These are phyloP conservation scores for Yarrowia sp. DNA, from an alignment of 805 yeast genomes.

Conservation along the genomic window DNA sequence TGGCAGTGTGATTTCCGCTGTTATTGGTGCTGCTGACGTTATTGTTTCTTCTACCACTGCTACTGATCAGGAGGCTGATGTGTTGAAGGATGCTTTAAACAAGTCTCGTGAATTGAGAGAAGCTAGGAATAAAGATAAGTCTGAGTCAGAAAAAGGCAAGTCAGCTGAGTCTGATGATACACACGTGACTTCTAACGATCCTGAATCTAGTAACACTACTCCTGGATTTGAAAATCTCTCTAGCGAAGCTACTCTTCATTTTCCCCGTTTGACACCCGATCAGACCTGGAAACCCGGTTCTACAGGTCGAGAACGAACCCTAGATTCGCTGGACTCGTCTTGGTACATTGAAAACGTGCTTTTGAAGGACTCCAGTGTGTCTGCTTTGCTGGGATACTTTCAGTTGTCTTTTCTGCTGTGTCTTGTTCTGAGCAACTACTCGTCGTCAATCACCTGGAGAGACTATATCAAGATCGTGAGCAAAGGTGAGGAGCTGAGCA, in stretches of 20 bases:
- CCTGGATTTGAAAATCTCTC: neutral
- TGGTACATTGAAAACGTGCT: constrained; percentile 50
- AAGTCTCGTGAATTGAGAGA: constrained; percentile 35
- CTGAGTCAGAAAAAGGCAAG: too few relatives aligned
- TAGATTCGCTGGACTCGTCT: constrained; percentile 56
- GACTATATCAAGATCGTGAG: constrained; percentile 46
- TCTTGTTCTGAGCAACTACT: constrained; percentile 56
- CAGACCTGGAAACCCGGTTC: constrained; percentile 41
- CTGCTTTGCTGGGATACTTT: constrained; percentile 49
- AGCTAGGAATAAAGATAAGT: neutral
- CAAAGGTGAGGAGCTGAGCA: constrained; percentile 38
- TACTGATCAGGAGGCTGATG: constrained; percentile 48
- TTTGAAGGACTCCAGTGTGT: constrained; percentile 32
- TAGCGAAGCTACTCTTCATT: constrained; percentile 35
- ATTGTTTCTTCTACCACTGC: constrained; percentile 47
- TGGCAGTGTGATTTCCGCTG: neutral
- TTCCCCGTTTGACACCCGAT: constrained; percentile 29
- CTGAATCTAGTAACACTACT: neutral
- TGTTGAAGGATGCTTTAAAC: constrained; percentile 41
- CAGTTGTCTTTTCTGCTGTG: constrained; percentile 50
- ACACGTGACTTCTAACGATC: too few relatives aligned
- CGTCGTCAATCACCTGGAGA: constrained; percentile 65
- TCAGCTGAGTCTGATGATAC: too few relatives aligned
- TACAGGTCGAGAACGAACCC: constrained; percentile 45
- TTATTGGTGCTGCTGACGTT: too few relatives aligned